A percentile compares a stretch with the other conserved stretches of the same genome.
Evolutionary conservation across 1,139 yeast genomes (phyloP).

Genomic region (Saccharomyces hybrid): DNA sequence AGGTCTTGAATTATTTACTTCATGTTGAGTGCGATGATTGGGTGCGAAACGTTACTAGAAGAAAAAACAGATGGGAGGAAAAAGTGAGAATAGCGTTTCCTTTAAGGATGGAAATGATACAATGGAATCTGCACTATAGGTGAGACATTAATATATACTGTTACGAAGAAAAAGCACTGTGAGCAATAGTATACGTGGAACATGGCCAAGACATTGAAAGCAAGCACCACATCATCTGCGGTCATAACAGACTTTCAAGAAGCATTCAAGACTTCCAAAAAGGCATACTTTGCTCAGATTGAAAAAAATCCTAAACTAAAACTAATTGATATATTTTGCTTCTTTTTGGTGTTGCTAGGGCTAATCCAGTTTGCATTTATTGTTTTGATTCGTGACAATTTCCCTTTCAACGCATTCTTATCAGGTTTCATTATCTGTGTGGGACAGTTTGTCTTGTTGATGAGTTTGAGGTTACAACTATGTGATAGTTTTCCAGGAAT

Average conservation of each 20-base stretch:
- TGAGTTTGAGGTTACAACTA: slow-evolving; percentile 69
- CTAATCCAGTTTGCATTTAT: slow-evolving; percentile 72
- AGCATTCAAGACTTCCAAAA: slow-evolving; percentile 43
- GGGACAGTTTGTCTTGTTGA: slow-evolving; percentile 88
- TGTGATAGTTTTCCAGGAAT: slow-evolving; percentile 45
- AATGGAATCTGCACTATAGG: not conserved
- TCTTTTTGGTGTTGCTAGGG: slow-evolving; percentile 68
- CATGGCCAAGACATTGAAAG: not conserved
- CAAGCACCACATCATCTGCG: not conserved
- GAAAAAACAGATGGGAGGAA: not conserved
- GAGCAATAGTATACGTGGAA: not conserved
- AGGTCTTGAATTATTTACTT: not conserved
- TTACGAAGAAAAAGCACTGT: not conserved
- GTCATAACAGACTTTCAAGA: slow-evolving; percentile 38
- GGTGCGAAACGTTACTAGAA: not conserved
- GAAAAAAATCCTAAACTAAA: slow-evolving; percentile 37
- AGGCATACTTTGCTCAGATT: slow-evolving; percentile 38
- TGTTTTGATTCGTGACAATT: slow-evolving; percentile 63
- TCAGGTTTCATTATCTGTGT: slow-evolving; percentile 91
- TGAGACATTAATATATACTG: not conserved
- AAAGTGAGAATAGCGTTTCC: not conserved
- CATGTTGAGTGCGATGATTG: not conserved
- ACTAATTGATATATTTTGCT: slow-evolving; percentile 71
- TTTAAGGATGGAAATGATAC: not conserved
- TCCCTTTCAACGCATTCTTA: slow-evolving; percentile 93